These are phyloP conservation scores for Scedosporium aurantiacum DNA, from an alignment of 2,329 filamentous ascomycete species.

Conservation along the genomic window DNA sequence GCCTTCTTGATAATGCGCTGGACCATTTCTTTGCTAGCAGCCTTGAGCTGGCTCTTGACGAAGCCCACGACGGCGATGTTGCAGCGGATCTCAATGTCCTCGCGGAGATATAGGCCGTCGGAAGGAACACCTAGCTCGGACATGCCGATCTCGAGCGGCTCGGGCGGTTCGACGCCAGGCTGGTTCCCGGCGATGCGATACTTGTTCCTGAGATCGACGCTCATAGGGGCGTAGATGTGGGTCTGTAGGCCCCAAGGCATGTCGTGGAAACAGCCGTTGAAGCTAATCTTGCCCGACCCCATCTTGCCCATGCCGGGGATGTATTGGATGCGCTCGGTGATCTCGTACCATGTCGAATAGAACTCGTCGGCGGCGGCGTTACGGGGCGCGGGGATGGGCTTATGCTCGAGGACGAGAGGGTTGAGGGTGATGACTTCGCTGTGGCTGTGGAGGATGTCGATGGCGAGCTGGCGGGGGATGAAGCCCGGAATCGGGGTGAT, in stretches of 20 bases:
- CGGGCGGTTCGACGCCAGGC: slow-evolving; percentile 50
- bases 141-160: slow-evolving; percentile 50
- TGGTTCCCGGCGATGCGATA: slow-evolving; percentile 61
- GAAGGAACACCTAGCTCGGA: slow-evolving; percentile 46
- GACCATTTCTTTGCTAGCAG: slow-evolving; percentile 57
- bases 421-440: slow-evolving; percentile 61
- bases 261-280: slow-evolving; percentile 62
- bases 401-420: slow-evolving; percentile 54
- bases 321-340: slow-evolving; percentile 57
- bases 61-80: slow-evolving; percentile 55
- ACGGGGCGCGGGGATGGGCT: slow-evolving; percentile 54
- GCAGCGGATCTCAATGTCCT: slow-evolving; percentile 61
- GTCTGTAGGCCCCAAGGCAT: slow-evolving; percentile 63
- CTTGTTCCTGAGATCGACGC: slow-evolving; percentile 55
- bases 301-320: slow-evolving; percentile 55
- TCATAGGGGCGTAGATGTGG: slow-evolving; percentile 59
- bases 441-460: slow-evolving; percentile 62
- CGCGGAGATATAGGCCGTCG: slow-evolving; percentile 56
- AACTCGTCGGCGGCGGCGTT: slow-evolving; percentile 59
- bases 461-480: slow-evolving; percentile 59
- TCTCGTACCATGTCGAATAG: slow-evolving; percentile 66
- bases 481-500: slow-evolving; percentile 60
- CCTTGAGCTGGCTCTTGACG: slow-evolving; percentile 56
- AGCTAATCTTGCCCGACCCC: slow-evolving; percentile 53
- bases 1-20: slow-evolving; percentile 60